Evolutionary conservation across 73 alveolate genomes (phyloP).

Genomic region (Effrenium voratum): DNA sequence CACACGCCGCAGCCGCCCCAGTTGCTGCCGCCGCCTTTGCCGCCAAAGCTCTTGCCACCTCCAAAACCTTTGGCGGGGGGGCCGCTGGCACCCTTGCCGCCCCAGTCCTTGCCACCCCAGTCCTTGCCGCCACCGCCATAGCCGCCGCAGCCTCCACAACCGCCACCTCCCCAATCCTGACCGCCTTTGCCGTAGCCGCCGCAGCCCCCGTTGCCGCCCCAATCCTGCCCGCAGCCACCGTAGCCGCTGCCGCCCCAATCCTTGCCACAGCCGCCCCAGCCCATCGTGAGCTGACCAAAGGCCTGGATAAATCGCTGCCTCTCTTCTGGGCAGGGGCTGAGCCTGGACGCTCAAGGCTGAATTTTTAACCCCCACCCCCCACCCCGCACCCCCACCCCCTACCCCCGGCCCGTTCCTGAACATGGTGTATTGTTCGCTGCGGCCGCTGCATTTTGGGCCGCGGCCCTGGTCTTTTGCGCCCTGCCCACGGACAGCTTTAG

Average conservation of each 20-base stretch:
- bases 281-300: too few relatives aligned
- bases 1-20: slow-evolving; percentile 62
- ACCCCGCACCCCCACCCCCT: too few relatives aligned
- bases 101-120: not conserved
- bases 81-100: not conserved
- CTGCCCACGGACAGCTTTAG: too few relatives aligned
- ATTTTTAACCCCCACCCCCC: too few relatives aligned
- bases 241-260: slow-evolving; percentile 50
- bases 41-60: not conserved
- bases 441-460: too few relatives aligned
- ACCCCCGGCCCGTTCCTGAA: too few relatives aligned
- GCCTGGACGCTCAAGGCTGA: too few relatives aligned
- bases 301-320: too few relatives aligned
- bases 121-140: not conserved
- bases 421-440: too few relatives aligned
- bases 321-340: too few relatives aligned
- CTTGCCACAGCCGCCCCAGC: slow-evolving; percentile 89
- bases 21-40: slow-evolving; percentile 10
- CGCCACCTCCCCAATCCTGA: slow-evolving; percentile 11
- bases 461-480: too few relatives aligned
- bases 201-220: slow-evolving; percentile 9
- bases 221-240: not conserved
- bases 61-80: not conserved
- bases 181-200: slow-evolving; percentile 20
- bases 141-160: slow-evolving; percentile 6